These are phyloP conservation scores for Suhomyces xylopsoci DNA, from an alignment of 805 yeast species.

Conservation along the genomic window DNA sequence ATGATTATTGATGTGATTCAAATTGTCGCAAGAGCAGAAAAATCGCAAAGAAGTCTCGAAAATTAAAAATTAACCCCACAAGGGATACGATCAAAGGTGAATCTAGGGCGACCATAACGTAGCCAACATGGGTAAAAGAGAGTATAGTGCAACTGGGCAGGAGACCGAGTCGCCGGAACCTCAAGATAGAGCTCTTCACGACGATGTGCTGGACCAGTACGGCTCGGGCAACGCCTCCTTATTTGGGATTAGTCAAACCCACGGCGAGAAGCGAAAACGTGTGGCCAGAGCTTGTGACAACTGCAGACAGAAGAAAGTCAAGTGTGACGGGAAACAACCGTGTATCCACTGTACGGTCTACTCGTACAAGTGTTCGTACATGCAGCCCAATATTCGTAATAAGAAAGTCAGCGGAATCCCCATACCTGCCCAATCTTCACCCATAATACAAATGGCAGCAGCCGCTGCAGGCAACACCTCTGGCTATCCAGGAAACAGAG, in stretches of 20 bases:
- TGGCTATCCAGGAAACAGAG: background rate
- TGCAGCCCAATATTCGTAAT: constrained; percentile 66
- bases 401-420: constrained; percentile 37
- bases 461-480: constrained; percentile 10
- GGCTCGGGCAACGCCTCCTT: background rate
- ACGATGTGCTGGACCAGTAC: background rate
- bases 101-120: background rate
- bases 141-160: background rate
- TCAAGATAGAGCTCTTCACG: background rate
- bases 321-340: constrained; percentile 77
- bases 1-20: background rate
- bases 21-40: background rate
- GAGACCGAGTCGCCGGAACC: background rate
- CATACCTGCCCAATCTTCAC: constrained; percentile 20
- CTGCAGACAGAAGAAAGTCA: constrained; percentile 72
- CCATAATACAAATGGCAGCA: constrained; percentile 15
- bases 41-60: background rate
- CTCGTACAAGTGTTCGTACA: constrained; percentile 79
- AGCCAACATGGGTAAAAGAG: background rate
- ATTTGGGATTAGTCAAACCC: background rate
- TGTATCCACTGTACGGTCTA: constrained; percentile 85
- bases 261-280: constrained; percentile 47
- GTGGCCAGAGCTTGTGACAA: constrained; percentile 76
- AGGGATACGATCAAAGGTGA: background rate
- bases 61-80: background rate